Evolutionary conservation across 1,284 basidiomycete species (phyloP).

Genomic region (Cerrena zonata): DNA sequence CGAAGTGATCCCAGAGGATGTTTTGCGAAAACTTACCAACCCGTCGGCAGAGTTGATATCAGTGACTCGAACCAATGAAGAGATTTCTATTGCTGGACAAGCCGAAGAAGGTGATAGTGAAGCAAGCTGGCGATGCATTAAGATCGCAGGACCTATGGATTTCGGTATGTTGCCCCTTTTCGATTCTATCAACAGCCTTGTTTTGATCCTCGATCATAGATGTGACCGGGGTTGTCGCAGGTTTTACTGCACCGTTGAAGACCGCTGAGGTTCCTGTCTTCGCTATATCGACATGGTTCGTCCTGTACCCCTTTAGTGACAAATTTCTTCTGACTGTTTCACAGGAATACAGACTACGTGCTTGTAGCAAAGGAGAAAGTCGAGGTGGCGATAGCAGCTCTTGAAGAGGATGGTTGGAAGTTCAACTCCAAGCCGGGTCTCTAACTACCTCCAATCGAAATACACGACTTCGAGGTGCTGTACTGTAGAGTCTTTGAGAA

Average conservation of each 20-base stretch:
- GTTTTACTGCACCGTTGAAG: slow-evolving; percentile 54
- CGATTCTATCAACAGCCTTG: background rate
- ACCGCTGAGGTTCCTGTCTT: slow-evolving; percentile 53
- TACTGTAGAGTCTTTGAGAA: too few relatives aligned
- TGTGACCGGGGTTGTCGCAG: slow-evolving; percentile 54
- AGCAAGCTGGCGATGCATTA: slow-evolving; percentile 53
- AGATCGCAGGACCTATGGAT: slow-evolving; percentile 62
- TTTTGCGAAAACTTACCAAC: slow-evolving; percentile 11
- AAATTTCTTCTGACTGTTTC: background rate
- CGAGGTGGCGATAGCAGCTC: slow-evolving; percentile 26
- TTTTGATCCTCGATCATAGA: slow-evolving; percentile 29
- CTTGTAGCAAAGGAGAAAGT: slow-evolving; percentile 44
- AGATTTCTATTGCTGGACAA: slow-evolving; percentile 56
- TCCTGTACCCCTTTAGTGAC: background rate
- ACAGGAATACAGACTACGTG: slow-evolving; percentile 61
- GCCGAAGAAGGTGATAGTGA: slow-evolving; percentile 19
- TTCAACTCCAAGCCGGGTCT: too few relatives aligned
- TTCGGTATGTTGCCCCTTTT: slow-evolving; percentile 40
- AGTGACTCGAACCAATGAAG: slow-evolving; percentile 53
- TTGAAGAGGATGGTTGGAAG: background rate
- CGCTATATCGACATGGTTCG: slow-evolving; percentile 65
- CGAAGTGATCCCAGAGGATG: slow-evolving; percentile 20
- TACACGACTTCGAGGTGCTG: too few relatives aligned
- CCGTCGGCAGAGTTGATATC: slow-evolving; percentile 38
- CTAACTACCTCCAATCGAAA: too few relatives aligned